These are phyloP conservation scores for Aegilops longissima DNA, from an alignment of 176 grass and related monocot genomes.

Conservation along the genomic window DNA sequence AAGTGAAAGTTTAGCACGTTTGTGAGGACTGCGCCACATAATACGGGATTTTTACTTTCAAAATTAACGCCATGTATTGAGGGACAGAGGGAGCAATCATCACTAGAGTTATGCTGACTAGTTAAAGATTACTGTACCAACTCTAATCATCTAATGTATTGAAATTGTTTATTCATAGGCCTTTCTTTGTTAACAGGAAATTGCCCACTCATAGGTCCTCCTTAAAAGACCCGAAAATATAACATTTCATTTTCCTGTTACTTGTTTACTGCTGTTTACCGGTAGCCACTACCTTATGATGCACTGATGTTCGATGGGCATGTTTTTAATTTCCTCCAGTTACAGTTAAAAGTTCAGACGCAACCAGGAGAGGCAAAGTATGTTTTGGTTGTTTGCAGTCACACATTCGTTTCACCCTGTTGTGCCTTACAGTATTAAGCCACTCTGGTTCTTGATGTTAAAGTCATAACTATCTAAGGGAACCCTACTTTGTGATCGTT, in stretches of 20 bases:
- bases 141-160: not conserved
- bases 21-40: too few relatives aligned
- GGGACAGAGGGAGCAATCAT: not conserved
- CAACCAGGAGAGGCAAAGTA: not conserved
- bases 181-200: not conserved
- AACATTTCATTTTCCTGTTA: not conserved
- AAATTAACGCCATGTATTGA: too few relatives aligned
- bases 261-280: not conserved
- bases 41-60: too few relatives aligned
- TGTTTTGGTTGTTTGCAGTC: not conserved
- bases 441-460: conserved; percentile 1
- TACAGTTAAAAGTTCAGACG: not conserved
- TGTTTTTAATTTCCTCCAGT: not conserved
- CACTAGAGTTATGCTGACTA: not conserved
- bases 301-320: not conserved
- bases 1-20: too few relatives aligned
- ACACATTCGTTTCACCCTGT: not conserved
- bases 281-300: not conserved
- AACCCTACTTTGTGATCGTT: not conserved
- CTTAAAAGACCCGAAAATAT: not conserved
- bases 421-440: conserved; percentile 1
- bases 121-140: not conserved
- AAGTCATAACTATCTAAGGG: not conserved
- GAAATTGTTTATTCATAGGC: not conserved
- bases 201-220: not conserved